Evolutionary conservation across 176 grass and related monocot genomes (phyloP).

Genomic region (Oryza officinalis): DNA sequence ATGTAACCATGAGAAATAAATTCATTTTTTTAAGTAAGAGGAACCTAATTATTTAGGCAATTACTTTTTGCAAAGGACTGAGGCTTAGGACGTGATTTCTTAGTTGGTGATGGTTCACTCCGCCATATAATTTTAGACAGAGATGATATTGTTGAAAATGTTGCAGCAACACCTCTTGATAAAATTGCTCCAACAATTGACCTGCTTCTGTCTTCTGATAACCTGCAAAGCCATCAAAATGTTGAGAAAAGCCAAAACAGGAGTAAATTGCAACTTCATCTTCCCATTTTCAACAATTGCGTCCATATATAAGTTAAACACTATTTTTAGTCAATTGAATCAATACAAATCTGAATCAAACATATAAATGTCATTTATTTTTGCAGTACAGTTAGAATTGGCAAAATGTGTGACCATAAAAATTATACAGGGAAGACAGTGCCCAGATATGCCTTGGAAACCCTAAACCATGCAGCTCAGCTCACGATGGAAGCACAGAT

Average conservation of each 20-base stretch:
- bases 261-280: conserved; percentile 3
- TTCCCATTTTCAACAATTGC: not conserved
- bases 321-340: not conserved
- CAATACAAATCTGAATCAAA: conserved; percentile 7
- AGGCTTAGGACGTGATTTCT: conserved; percentile 71
- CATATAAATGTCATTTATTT: not conserved
- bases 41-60: conserved; percentile 28
- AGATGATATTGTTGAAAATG: conserved; percentile 89
- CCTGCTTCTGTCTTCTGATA: conserved; percentile 93
- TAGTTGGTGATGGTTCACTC: conserved; percentile 64
- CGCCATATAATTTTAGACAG: conserved; percentile 93
- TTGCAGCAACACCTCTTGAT: conserved; percentile 81
- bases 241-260: not conserved
- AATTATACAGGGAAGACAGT: conserved; percentile 13
- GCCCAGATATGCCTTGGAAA: conserved; percentile 10
- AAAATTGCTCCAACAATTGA: conserved; percentile 97
- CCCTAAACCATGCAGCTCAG: conserved; percentile 12
- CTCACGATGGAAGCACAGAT: not conserved
- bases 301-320: not conserved
- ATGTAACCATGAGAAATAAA: conserved; percentile 26
- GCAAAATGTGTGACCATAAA: not conserved
- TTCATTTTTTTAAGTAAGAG: conserved; percentile 20
- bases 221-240: conserved; percentile 46
- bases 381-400: not conserved
- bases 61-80: conserved; percentile 96